Evolutionary conservation across 805 yeast genomes (phyloP).

Genomic region (Hanseniaspora opuntiae): DNA sequence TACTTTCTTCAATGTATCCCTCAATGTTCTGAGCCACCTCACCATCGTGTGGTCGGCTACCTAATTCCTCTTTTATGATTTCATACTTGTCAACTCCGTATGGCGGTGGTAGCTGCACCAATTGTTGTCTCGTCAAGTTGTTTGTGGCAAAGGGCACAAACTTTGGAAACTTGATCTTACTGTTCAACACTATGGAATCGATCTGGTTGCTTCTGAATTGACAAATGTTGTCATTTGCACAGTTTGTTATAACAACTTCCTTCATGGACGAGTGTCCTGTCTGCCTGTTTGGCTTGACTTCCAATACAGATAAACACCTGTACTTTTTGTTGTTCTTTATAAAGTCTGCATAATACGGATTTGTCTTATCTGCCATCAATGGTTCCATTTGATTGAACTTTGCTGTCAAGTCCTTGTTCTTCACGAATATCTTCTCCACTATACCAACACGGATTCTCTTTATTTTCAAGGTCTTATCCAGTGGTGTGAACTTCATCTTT

Average conservation of each 20-base stretch:
- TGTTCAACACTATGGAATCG: slow-evolving; percentile 21
- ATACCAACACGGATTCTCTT: slow-evolving; percentile 55
- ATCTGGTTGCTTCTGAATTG: slow-evolving; percentile 32
- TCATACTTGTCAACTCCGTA: slow-evolving; percentile 24
- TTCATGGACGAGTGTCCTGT: slow-evolving; percentile 37
- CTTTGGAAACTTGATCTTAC: slow-evolving; percentile 23
- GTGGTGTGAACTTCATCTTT: slow-evolving; percentile 52
- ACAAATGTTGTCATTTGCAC: slow-evolving; percentile 48
- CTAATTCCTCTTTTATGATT: background rate
- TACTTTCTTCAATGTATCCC: slow-evolving; percentile 2
- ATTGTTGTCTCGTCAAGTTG: background rate
- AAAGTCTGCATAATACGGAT: slow-evolving; percentile 25
- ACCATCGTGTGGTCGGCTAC: background rate
- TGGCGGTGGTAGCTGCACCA: slow-evolving; percentile 21
- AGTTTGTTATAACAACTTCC: slow-evolving; percentile 40
- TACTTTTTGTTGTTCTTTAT: slow-evolving; percentile 29
- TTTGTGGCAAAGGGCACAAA: slow-evolving; percentile 13
- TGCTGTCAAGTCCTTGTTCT: slow-evolving; percentile 39
- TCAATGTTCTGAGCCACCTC: background rate
- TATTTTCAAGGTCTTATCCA: slow-evolving; percentile 46
- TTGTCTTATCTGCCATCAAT: slow-evolving; percentile 22
- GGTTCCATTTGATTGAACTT: slow-evolving; percentile 41
- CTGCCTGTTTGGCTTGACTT: slow-evolving; percentile 44
- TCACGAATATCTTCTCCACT: slow-evolving; percentile 52
- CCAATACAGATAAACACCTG: slow-evolving; percentile 45